These are phyloP conservation scores for Albifimbria verrucaria DNA, from an alignment of 2,329 filamentous ascomycete species.

Conservation along the genomic window DNA sequence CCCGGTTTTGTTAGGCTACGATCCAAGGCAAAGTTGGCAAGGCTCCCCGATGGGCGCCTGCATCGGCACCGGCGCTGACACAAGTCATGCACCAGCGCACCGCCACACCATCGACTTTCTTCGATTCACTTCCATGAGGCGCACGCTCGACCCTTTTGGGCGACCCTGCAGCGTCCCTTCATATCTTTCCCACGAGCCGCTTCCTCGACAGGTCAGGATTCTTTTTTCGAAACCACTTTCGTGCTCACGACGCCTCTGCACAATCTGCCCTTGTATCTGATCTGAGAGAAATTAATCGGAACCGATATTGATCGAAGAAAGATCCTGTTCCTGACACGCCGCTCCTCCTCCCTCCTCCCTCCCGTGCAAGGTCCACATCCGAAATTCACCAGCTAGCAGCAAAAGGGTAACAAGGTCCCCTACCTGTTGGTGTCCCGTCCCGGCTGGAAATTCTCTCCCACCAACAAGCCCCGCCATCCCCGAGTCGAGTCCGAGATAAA, in stretches of 20 bases:
- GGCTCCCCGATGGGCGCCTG: neutral
- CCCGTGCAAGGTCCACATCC: neutral
- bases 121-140: slow-evolving; percentile 42
- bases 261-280: too few species aligned
- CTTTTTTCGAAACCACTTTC: too few species aligned
- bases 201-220: slow-evolving; percentile 1
- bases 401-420: neutral
- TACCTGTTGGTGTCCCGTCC: neutral
- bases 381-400: neutral
- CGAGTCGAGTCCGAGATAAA: neutral
- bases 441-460: slow-evolving; percentile 2
- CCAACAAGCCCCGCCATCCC: slow-evolving; percentile 4
- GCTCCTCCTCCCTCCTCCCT: too few species aligned
- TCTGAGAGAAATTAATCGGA: too few species aligned
- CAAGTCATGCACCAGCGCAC: slow-evolving; percentile 17
- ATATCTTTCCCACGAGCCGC: slow-evolving; percentile 18
- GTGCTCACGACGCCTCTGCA: too few species aligned
- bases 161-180: slow-evolving; percentile 27
- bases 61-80: neutral
- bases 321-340: too few species aligned
- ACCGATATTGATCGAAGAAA: too few species aligned
- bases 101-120: slow-evolving; percentile 38
- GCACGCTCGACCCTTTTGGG: slow-evolving; percentile 22
- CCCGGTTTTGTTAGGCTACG: neutral
- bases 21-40: neutral